Evolutionary conservation across 164 flowering plant species (phyloP), one percentile per base, ranked within the genome.

Genomic region (Tetracentron sinense): DNA sequence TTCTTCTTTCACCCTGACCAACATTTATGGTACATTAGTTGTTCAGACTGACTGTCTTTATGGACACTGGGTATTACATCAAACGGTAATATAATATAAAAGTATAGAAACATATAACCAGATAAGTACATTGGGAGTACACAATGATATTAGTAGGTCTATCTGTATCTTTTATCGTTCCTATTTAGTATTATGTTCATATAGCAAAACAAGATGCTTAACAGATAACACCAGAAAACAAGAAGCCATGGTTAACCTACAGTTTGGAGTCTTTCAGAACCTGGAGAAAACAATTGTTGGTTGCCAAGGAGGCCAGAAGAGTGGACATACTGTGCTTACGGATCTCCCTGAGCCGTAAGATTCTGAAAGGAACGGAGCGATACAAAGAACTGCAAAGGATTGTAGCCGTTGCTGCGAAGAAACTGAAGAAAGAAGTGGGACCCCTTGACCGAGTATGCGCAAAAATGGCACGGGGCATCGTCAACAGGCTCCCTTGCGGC

Each of bases 241-340:
- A 21, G 20, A 49, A n/a, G 20, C 42, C 35, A 22, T 42, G 33
- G 25, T 55, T 38, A 55, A 3, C 3, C 20, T 22, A 6, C 47
- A n/a, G 46, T 56, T 54, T 35, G 38, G 50, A 56, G 4, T 29
- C 6, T 44, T 78, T 56, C 81, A 89, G 96, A 64, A 70, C 76
- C 51, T 90, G 85, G 94, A 71, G 84, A 42, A 88, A 83, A 72
- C 97, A 89, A 52, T 56, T 89, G 55, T 21, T 81, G 29, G 46
- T 72, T 66, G 90, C 96, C 16, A 87, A 78, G 70, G 90, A 85
- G 35, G 82, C 97, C 22, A 81, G 88, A 63, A 69, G 89, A 54
- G 85, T 88, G 19, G 87, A 88, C 72, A 74, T 71, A 33, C 64
- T 86, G 42, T 86, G 90, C 71, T 68, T 60, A 48, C 72, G 96